Evolutionary conservation across 2,329 filamentous ascomycete species (phyloP).

Genomic region (Tolypocladium tropicale): DNA sequence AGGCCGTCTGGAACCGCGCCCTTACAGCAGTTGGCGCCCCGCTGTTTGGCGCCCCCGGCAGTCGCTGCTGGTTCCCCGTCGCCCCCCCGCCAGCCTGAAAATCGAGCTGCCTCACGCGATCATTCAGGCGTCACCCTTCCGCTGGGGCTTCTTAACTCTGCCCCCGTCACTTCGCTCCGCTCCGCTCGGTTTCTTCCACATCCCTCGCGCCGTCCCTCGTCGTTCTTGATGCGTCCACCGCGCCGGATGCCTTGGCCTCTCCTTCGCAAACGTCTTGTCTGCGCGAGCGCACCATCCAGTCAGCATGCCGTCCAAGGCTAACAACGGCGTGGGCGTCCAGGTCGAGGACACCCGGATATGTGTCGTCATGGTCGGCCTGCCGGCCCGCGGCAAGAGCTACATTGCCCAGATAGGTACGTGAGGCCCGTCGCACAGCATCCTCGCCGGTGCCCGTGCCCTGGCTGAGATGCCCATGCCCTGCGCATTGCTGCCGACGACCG

Average conservation of each 20-base stretch:
- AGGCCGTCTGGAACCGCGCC: not conserved
- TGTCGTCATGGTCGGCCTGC: conserved; percentile 96
- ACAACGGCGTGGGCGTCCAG: conserved; percentile 67
- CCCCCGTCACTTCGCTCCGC: not conserved
- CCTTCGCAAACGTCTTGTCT: conserved; percentile 4
- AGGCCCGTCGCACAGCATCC: not conserved
- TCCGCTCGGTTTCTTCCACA: no score
- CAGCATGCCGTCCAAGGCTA: conserved; percentile 34
- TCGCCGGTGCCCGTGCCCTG: no score
- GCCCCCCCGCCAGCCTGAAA: conserved; percentile 1
- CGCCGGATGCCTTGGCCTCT: conserved; percentile 3
- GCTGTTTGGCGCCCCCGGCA: not conserved
- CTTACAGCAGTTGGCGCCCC: not conserved
- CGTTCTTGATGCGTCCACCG: not conserved
- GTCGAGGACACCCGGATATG: conserved; percentile 94
- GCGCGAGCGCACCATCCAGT: conserved; percentile 7
- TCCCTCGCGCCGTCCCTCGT: not conserved
- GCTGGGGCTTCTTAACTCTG: not conserved
- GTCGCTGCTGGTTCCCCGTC: not conserved
- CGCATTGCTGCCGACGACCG: not conserved
- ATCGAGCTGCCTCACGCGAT: conserved; percentile 6
- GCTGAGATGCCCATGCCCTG: no score
- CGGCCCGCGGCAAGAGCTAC: conserved; percentile 90
- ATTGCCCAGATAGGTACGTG: conserved; percentile 87
- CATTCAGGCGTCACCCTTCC: not conserved